A percentile compares a stretch with the other conserved stretches of the same genome.
Conservation (phyloP, 305 asterid species). For the Caryopteris hybrid region DNA sequence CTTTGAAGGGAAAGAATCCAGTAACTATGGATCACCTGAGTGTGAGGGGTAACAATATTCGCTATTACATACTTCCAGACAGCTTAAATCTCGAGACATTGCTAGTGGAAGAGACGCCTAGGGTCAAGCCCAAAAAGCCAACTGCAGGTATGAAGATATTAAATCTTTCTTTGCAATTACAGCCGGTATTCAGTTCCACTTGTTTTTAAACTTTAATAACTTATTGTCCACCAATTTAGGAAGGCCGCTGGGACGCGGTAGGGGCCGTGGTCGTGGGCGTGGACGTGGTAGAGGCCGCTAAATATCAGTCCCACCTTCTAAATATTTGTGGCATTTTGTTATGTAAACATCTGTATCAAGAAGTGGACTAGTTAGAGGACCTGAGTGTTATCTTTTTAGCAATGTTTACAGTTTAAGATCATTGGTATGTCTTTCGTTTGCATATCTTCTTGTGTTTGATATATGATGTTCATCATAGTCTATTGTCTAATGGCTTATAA, state of each 20-base stretch:
- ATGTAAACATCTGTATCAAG: constrained; percentile 47
- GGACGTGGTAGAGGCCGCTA: constrained; percentile 91
- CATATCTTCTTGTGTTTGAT: neutral
- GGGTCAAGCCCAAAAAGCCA: constrained; percentile 94
- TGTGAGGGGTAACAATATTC: constrained; percentile 80
- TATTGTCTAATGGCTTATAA: no score
- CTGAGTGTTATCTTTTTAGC: constrained; percentile 3
- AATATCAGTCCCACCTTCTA: constrained; percentile 12
- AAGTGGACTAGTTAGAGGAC: constrained; percentile 12
- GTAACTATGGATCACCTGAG: constrained; percentile 82
- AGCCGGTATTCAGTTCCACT: neutral
- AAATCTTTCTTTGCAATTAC: neutral
- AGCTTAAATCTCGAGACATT: constrained; percentile 78
- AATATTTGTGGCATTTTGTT: constrained; percentile 36
- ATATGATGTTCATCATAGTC: neutral
- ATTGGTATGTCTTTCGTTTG: constrained; percentile 1
- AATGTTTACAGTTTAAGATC: constrained; percentile 14
- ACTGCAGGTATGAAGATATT: constrained; percentile 49
- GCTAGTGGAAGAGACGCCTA: constrained; percentile 81
- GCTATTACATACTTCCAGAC: constrained; percentile 88
- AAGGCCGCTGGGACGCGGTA: constrained; percentile 69
- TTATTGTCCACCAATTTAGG: constrained; percentile 34
- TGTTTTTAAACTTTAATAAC: neutral
- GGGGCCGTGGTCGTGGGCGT: constrained; percentile 86
- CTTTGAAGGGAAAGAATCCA: constrained; percentile 76